Evolutionary conservation across 2,329 filamentous ascomycete species (phyloP).

Genomic region (Alternaria rosae): DNA sequence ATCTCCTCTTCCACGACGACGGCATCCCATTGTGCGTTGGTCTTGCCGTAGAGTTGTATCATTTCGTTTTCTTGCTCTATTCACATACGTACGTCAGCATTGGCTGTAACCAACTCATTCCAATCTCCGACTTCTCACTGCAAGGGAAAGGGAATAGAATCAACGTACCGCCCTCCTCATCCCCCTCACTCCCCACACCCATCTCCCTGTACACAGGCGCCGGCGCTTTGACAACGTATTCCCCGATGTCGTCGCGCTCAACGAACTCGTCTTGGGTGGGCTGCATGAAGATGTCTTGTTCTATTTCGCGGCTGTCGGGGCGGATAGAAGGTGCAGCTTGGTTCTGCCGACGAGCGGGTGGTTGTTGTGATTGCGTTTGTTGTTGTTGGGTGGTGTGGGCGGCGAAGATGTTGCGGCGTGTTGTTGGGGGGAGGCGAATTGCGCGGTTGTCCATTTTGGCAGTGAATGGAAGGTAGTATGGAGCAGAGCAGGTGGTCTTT

Average conservation of each 20-base stretch:
- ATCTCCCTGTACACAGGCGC: constrained; percentile 34
- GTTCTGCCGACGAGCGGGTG: constrained; percentile 33
- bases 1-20: constrained; percentile 49
- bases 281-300: constrained; percentile 27
- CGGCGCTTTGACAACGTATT: constrained; percentile 52
- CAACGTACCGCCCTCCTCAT: constrained; percentile 43
- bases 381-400: constrained; percentile 28
- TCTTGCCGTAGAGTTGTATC: constrained; percentile 43
- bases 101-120: not conserved
- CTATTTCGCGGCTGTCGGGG: constrained; percentile 22
- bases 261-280: constrained; percentile 55
- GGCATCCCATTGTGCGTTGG: constrained; percentile 40
- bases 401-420: constrained; percentile 43
- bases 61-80: constrained; percentile 45
- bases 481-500: too few species aligned
- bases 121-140: not conserved
- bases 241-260: constrained; percentile 57
- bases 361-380: constrained; percentile 4
- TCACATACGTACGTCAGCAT: not conserved
- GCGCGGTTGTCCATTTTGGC: constrained; percentile 33
- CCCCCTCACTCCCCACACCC: constrained; percentile 31
- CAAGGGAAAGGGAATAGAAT: not conserved
- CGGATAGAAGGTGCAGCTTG: constrained; percentile 27
- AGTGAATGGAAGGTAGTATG: too few species aligned
- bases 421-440: constrained; percentile 32